Evolutionary conservation across 352 stramenopile species (phyloP).

Genomic region (Phytophthora sp.): DNA sequence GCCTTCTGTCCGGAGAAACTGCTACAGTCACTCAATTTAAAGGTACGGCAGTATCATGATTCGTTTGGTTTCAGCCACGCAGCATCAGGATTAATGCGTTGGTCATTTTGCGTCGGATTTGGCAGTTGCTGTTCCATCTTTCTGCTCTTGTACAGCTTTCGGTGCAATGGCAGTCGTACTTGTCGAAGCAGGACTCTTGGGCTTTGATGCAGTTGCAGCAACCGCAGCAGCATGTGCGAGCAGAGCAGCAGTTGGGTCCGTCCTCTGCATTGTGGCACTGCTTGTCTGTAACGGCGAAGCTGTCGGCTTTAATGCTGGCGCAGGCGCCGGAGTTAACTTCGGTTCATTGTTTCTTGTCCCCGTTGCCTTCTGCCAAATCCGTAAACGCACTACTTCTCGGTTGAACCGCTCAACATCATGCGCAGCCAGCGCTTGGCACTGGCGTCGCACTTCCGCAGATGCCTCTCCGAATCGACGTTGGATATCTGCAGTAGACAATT

Average conservation of each 20-base stretch:
- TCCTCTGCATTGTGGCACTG: slow-evolving; percentile 1
- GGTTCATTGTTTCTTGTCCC: slow-evolving; percentile 5
- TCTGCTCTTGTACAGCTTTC: slow-evolving; percentile 1
- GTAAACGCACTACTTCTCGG: slow-evolving; percentile 57
- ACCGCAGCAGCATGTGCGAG: slow-evolving; percentile 29
- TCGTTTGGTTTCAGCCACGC: no score
- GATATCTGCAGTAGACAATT: slow-evolving; percentile 34
- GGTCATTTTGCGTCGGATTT: slow-evolving; percentile 13
- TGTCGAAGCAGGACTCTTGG: neutral
- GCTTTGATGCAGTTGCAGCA: slow-evolving; percentile 18
- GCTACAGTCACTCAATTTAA: no score
- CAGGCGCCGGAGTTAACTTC: neutral
- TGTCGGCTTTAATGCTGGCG: neutral
- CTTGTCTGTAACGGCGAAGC: neutral
- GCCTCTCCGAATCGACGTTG: slow-evolving; percentile 37
- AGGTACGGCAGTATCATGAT: no score
- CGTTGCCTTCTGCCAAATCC: slow-evolving; percentile 70
- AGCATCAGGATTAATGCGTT: neutral
- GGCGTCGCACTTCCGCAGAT: slow-evolving; percentile 33
- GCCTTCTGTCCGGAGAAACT: no score
- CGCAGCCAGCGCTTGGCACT: slow-evolving; percentile 54
- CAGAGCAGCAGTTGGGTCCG: slow-evolving; percentile 21
- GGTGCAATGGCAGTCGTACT: neutral
- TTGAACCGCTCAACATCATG: slow-evolving; percentile 68
- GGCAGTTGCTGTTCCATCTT: slow-evolving; percentile 2